Conservation (phyloP, 2,329 filamentous ascomycete genomes). For the Samsoniella hepiali region DNA sequence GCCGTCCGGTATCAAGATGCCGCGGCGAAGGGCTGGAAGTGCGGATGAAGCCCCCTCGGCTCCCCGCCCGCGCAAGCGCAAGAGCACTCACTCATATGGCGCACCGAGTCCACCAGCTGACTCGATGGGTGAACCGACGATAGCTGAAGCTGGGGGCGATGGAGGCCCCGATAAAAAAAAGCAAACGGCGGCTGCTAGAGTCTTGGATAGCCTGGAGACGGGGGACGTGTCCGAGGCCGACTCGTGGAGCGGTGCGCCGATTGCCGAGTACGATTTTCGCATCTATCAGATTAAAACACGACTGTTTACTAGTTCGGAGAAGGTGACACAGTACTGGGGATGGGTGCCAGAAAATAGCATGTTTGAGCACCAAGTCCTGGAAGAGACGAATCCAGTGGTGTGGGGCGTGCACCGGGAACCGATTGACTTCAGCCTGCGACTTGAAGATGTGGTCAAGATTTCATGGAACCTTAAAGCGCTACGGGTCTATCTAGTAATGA, state of each 20-base stretch:
- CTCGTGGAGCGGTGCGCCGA: constrained; percentile 44
- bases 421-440: constrained; percentile 48
- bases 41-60: constrained; percentile 18
- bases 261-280: constrained; percentile 49
- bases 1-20: constrained; percentile 46
- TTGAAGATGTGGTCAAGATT: constrained; percentile 46
- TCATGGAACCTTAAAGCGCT: constrained; percentile 41
- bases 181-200: background rate
- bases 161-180: background rate
- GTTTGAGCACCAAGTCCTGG: constrained; percentile 55
- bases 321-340: constrained; percentile 56
- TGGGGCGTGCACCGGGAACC: constrained; percentile 52
- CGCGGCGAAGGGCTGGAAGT: constrained; percentile 2
- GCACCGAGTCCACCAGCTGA: background rate
- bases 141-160: background rate
- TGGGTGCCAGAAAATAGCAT: constrained; percentile 40
- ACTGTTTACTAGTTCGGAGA: constrained; percentile 42
- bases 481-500: constrained; percentile 42
- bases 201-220: constrained; percentile 12
- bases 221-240: constrained; percentile 44
- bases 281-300: constrained; percentile 51
- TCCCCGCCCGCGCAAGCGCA: constrained; percentile 18
- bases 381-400: constrained; percentile 38
- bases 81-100: background rate
- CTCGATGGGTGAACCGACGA: background rate